phyloP scores from a whole-genome alignment of 2,329 filamentous ascomycete genomes.

The Ascochyta pisi region DNA sequence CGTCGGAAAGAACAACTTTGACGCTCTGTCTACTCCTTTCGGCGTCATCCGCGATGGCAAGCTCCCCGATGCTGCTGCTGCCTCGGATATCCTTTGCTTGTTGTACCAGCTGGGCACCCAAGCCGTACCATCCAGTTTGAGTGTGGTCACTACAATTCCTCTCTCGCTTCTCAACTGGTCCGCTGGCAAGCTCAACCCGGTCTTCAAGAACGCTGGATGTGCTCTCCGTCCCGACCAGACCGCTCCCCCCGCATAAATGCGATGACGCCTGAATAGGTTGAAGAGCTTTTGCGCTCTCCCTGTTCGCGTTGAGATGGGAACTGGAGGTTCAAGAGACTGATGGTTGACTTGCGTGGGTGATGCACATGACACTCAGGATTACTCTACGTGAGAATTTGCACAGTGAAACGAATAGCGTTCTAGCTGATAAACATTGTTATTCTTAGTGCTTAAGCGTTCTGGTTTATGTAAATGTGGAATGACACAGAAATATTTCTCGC shows the following conservation, averaged over 20 bases:
- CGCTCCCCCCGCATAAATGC: neutral
- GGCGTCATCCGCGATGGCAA: constrained; percentile 51
- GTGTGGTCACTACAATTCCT: constrained; percentile 19
- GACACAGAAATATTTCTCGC: no score
- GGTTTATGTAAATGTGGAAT: no score
- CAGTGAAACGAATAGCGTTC: no score
- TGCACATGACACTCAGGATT: neutral
- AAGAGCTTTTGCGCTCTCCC: constrained; percentile 18
- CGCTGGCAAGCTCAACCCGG: constrained; percentile 29
- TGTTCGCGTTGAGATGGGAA: neutral
- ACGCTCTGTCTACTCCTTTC: constrained; percentile 45
- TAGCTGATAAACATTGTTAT: no score
- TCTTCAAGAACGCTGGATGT: constrained; percentile 52
- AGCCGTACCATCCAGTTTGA: constrained; percentile 43
- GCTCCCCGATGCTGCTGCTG: constrained; percentile 34
- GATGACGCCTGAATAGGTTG: constrained; percentile 7
- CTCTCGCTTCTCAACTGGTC: constrained; percentile 23
- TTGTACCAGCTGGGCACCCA: constrained; percentile 54
- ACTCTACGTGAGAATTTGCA: no score
- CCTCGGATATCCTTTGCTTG: constrained; percentile 47
- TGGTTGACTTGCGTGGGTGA: neutral
- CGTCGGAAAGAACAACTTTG: constrained; percentile 49
- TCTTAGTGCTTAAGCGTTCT: no score
- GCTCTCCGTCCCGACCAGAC: constrained; percentile 52
- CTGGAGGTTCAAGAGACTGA: neutral